A percentile compares a stretch with the other conserved stretches of the same genome.
phyloP scores from a whole-genome alignment of 768 basidiomycete genomes.

The Mycena latifolia region DNA sequence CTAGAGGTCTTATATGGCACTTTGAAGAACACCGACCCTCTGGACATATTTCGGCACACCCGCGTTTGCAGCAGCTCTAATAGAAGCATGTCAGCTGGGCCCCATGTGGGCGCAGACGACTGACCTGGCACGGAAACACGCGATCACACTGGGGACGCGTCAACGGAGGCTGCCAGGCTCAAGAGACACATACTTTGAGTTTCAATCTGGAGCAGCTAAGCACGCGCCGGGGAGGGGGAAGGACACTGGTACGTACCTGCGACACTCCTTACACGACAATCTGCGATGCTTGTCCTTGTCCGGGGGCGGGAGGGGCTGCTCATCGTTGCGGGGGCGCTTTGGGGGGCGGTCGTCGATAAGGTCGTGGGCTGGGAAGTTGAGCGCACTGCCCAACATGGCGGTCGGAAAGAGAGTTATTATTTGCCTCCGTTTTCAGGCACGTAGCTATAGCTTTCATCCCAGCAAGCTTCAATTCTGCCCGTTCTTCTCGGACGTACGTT shows the following conservation, averaged over 20 bases:
- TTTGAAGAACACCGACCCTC: conserved; percentile 46
- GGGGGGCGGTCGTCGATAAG: conserved; percentile 41
- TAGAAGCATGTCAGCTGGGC: conserved; percentile 32
- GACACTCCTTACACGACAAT: conserved; percentile 65
- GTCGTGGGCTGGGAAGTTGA: conserved; percentile 40
- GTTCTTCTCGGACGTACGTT: conserved; percentile 13
- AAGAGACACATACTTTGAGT: conserved; percentile 54
- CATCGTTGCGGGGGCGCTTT: conserved; percentile 48
- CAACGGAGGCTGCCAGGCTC: conserved; percentile 9
- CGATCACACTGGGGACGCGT: conserved; percentile 63
- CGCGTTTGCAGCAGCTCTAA: conserved; percentile 74
- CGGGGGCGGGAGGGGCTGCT: conserved; percentile 35
- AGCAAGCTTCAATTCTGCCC: conserved; percentile 26
- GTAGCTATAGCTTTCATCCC: conserved; percentile 16
- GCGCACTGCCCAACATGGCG: conserved; percentile 36
- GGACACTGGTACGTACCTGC: conserved; percentile 48
- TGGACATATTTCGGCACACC: conserved; percentile 69
- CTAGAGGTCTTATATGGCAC: conserved; percentile 29
- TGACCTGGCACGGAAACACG: conserved; percentile 71
- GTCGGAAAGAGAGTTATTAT: conserved; percentile 28
- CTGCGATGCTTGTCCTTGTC: conserved; percentile 61
- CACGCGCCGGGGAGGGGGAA: conserved; percentile 1
- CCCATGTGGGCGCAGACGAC: conserved; percentile 21
- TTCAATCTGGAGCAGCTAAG: conserved; percentile 52
- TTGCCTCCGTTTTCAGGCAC: conserved; percentile 28